Conservation (phyloP, 2,329 filamentous ascomycete species). For the Monascus ruber region DNA sequence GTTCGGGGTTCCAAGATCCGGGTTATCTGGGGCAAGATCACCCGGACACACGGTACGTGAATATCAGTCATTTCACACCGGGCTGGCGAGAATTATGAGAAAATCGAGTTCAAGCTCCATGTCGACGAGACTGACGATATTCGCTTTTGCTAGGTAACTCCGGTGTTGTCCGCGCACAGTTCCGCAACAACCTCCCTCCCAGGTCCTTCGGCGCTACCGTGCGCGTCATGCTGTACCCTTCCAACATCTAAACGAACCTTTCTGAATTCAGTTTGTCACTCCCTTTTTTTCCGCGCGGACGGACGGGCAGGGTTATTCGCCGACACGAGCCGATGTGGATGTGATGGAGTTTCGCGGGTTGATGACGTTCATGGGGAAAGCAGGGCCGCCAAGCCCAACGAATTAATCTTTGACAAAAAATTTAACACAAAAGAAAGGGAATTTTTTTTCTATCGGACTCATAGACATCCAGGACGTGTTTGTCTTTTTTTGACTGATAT, state of each 20-base stretch:
- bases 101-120: no score
- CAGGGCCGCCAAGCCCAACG: conserved; percentile 27
- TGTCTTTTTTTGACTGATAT: conserved; percentile 10
- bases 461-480: conserved; percentile 14
- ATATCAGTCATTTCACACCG: no score
- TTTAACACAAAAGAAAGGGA: conserved; percentile 15
- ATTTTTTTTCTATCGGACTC: conserved; percentile 16
- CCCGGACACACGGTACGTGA: conserved; percentile 75
- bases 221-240: conserved; percentile 96
- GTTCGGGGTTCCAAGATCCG: conserved; percentile 96
- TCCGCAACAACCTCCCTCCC: conserved; percentile 88
- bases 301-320: conserved; percentile 23
- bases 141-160: conserved; percentile 62
- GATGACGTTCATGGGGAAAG: conserved; percentile 30
- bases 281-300: conserved; percentile 25
- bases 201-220: conserved; percentile 94
- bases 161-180: conserved; percentile 94
- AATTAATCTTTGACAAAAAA: conserved; percentile 14
- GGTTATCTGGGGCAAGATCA: conserved; percentile 98
- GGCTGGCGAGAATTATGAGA: no score
- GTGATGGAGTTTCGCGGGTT: conserved; percentile 28
- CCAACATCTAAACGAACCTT: conserved; percentile 67
- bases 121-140: neutral
- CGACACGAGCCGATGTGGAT: conserved; percentile 26
- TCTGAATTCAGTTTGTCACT: conserved; percentile 24